Conservation (phyloP, 1,284 basidiomycete genomes). For the Marasmius tenuissimus region DNA sequence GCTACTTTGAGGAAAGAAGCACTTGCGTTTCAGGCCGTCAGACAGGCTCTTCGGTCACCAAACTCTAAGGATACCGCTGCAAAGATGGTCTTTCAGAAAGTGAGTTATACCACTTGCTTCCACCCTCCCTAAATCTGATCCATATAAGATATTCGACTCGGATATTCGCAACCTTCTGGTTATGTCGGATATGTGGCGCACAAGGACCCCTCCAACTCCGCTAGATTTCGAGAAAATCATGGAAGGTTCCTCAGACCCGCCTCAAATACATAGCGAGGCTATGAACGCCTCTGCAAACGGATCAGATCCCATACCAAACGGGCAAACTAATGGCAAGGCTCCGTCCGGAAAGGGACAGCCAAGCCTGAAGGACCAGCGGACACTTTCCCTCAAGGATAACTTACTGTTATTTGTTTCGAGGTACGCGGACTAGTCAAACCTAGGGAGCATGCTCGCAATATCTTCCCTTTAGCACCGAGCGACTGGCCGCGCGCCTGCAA, state of each 20-base stretch:
- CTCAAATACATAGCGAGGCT: slow-evolving; percentile 22
- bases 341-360: slow-evolving; percentile 17
- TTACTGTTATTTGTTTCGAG: slow-evolving; percentile 81
- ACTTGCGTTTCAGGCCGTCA: slow-evolving; percentile 82
- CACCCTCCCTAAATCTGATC: not conserved
- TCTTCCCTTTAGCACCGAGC: slow-evolving; percentile 58
- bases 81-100: slow-evolving; percentile 84
- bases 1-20: slow-evolving; percentile 88
- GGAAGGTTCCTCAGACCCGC: slow-evolving; percentile 54
- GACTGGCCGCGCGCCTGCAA: slow-evolving; percentile 74
- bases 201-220: slow-evolving; percentile 81
- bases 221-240: slow-evolving; percentile 79
- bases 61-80: slow-evolving; percentile 55
- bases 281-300: slow-evolving; percentile 22
- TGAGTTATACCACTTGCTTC: slow-evolving; percentile 26
- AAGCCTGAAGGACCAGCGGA: slow-evolving; percentile 79
- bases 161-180: slow-evolving; percentile 89
- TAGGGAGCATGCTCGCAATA: not conserved
- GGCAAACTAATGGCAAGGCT: slow-evolving; percentile 13
- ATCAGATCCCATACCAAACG: slow-evolving; percentile 20
- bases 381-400: slow-evolving; percentile 77
- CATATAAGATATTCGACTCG: slow-evolving; percentile 74
- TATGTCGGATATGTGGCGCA: slow-evolving; percentile 99
- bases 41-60: slow-evolving; percentile 57
- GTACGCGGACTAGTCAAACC: slow-evolving; percentile 36